Evolutionary conservation across 139 green algal species (phyloP), one percentile per base, ranked within the genome.

Genomic region (Microglena sp.): DNA sequence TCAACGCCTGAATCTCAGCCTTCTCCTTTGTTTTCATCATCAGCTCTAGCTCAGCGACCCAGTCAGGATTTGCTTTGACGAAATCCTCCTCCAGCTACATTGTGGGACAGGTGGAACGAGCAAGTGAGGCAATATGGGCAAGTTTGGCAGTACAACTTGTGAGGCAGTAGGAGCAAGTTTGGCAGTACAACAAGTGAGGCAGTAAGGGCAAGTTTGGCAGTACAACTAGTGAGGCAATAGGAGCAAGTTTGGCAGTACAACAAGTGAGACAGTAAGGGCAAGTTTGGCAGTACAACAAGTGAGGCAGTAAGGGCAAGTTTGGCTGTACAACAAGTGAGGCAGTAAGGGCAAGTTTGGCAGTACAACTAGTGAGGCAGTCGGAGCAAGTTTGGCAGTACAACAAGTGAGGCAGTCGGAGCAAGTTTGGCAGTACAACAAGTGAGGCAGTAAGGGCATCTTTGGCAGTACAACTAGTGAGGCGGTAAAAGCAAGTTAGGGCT

Each of bases 1-100:
- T 86, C 22, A 98, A 80, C 26, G 92, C 89, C 81, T 98, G 92
- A 30, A 98, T 98, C 79, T 98, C 92, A n/a, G 92, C 91, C 50
- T 59, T 59, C 50, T 59, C 50, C 58, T 86, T 87, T 3, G 68
- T 90, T 3, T 73, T 44, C n/a, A 95, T 67, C 92, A 98, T 98
- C 34, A 97, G 86, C 74, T 98, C 80, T 62, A 98, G 82, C 81
- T 98, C 92, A 55, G 82, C 75, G 24, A 96, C 88, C 92, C 92
- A 98, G 46, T 88, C 78, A 1, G 91, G 90, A 75, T 96, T 95
- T 55, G 82, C 70, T 40, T 86, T 81, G 55, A 98, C 85, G 61
- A 94, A 98, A 40, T 97, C 92, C 76, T 98, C 92, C 67, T 97
- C 85, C 36, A 98, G 77, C 85, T 96, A 79, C 22, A 58, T 24